These are phyloP conservation scores for Periglandula ipomoeae DNA, from an alignment of 2,329 filamentous ascomycete species.

Conservation along the genomic window DNA sequence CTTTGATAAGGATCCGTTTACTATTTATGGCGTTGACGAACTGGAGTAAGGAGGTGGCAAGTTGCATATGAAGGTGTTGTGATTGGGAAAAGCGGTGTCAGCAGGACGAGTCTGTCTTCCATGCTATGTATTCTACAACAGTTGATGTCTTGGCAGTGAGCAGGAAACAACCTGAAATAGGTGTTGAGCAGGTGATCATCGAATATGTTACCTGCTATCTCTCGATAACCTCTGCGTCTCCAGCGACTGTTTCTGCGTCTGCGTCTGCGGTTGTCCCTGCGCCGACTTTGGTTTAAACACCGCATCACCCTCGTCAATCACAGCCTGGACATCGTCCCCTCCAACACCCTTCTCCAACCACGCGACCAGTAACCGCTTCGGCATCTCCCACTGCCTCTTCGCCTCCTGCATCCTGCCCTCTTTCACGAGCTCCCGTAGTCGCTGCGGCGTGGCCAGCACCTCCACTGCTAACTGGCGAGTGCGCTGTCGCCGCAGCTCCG, in stretches of 20 bases:
- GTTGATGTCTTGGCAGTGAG: not conserved
- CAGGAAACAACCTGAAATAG: no score
- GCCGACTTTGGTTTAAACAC: slow-evolving; percentile 23
- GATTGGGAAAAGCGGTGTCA: no score
- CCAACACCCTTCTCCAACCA: slow-evolving; percentile 49
- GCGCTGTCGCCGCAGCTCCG: slow-evolving; percentile 24
- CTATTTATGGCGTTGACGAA: slow-evolving; percentile 51
- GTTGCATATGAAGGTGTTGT: not conserved
- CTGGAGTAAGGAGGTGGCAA: slow-evolving; percentile 16
- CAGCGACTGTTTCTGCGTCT: not conserved
- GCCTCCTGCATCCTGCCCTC: slow-evolving; percentile 55
- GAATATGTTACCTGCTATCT: slow-evolving; percentile 4
- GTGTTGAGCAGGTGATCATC: no score
- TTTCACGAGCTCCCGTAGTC: slow-evolving; percentile 46
- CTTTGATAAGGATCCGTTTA: slow-evolving; percentile 80
- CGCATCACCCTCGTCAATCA: slow-evolving; percentile 46
- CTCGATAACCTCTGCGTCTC: slow-evolving; percentile 11
- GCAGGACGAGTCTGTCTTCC: no score
- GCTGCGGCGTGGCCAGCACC: slow-evolving; percentile 51
- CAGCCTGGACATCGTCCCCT: slow-evolving; percentile 42
- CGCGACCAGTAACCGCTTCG: slow-evolving; percentile 37
- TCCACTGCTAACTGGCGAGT: slow-evolving; percentile 51
- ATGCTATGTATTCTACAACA: no score
- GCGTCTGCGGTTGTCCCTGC: slow-evolving; percentile 10
- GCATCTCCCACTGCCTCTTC: slow-evolving; percentile 44